Conservation (phyloP, 78 protist genomes). For the Dictyostelium intermedium region DNA sequence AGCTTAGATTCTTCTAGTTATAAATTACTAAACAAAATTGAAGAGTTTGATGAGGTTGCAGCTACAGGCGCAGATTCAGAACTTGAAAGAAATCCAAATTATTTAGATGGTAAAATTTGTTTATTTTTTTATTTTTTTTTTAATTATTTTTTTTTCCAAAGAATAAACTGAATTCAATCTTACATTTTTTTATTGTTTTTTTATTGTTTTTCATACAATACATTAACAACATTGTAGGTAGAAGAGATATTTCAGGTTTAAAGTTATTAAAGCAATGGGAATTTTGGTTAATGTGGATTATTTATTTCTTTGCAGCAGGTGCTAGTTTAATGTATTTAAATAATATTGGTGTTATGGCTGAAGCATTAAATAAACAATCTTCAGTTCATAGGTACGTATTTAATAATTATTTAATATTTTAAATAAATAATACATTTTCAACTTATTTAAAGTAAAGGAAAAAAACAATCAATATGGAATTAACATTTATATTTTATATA, state of each 20-base stretch:
- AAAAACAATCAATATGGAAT: not conserved
- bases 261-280: slow-evolving; percentile 28
- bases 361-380: not conserved
- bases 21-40: slow-evolving; percentile 10
- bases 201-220: too few species aligned
- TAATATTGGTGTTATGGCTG: slow-evolving; percentile 31
- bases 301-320: slow-evolving; percentile 67
- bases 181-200: not conserved
- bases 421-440: too few species aligned
- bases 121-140: not conserved
- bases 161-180: too few species aligned
- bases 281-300: not conserved
- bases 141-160: too few species aligned
- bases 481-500: not conserved
- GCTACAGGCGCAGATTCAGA: not conserved
- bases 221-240: too few species aligned
- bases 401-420: too few species aligned
- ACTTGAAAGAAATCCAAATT: not conserved
- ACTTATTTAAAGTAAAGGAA: too few species aligned
- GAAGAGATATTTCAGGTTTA: slow-evolving; percentile 62
- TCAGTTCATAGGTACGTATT: not conserved
- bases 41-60: slow-evolving; percentile 15
- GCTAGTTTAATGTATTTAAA: slow-evolving; percentile 61
- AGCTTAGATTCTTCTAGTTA: not conserved
- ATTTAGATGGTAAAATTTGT: not conserved